These are phyloP conservation scores for Leucosporidium yakuticum DNA, from an alignment of 768 basidiomycete genomes.

Conservation along the genomic window DNA sequence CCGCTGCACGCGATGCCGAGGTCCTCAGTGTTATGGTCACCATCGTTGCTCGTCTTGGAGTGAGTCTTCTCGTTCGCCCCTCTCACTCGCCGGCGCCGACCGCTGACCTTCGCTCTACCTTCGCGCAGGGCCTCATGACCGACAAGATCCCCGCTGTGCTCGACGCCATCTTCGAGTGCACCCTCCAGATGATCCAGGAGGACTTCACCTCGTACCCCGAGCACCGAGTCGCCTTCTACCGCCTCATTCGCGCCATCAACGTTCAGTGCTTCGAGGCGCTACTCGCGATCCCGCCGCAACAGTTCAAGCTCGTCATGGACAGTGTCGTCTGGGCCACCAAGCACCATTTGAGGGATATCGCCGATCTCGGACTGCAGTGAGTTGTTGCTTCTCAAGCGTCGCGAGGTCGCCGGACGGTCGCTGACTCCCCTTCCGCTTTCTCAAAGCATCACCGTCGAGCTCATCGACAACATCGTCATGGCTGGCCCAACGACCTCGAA, in stretches of 20 bases:
- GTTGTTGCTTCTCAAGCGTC: constrained; percentile 12
- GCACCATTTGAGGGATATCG: constrained; percentile 97
- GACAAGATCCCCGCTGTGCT: constrained; percentile 91
- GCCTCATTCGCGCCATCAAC: constrained; percentile 86
- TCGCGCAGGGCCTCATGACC: constrained; percentile 66
- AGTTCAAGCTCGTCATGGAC: constrained; percentile 98
- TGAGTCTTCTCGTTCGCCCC: constrained; percentile 47
- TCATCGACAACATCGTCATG: constrained; percentile 86
- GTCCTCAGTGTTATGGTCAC: constrained; percentile 96
- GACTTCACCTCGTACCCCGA: constrained; percentile 99
- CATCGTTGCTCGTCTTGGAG: constrained; percentile 79
- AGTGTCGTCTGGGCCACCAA: constrained; percentile 99
- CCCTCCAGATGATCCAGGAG: constrained; percentile 96
- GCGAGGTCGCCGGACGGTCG: not conserved
- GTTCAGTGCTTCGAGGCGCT: constrained; percentile 84
- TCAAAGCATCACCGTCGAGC: constrained; percentile 72
- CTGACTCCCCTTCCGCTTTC: not conserved
- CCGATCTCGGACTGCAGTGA: constrained; percentile 61
- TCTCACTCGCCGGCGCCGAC: not conserved
- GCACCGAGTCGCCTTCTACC: constrained; percentile 85
- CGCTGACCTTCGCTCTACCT: not conserved
- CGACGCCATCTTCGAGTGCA: constrained; percentile 95
- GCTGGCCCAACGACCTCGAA: constrained; percentile 73
- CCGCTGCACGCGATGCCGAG: constrained; percentile 89
- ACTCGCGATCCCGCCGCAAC: constrained; percentile 56